Evolutionary conservation across 2,329 filamentous ascomycete species (phyloP), one percentile per base, ranked within the genome.

Genomic region (Colletotrichum trifolii): DNA sequence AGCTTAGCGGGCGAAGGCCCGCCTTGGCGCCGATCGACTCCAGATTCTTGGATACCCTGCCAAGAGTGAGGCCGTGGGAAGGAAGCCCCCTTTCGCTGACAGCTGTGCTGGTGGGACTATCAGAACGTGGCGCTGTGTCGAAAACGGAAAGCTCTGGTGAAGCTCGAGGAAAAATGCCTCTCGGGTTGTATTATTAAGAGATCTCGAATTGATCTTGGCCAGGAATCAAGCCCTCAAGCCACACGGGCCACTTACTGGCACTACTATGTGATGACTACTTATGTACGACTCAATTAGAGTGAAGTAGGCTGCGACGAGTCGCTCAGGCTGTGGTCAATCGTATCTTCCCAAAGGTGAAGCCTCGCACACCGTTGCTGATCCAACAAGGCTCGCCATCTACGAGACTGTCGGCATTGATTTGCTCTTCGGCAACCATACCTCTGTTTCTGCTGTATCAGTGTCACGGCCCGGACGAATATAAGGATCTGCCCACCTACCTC

Each of bases 351-450:
- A 75, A 80, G 11, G 89, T 81, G 69, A 97, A 97, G 0, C 95
- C 95, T 68, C 91, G 86, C 2, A 95, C 91, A 0, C 92, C 94
- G 76, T 95, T 97, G 76, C 94, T 97, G 57, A 97, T 79, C 91
- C 93, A 97, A 67, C 94, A 91, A 57, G 89, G 84, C 75, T 97
- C 94, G 1, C 90, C 92, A 68, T 92, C 83, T 4, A 82, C 73
- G 11, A 97, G 75, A 7, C 88, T 88, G 11, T 83, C 78, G 2
- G 81, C 81, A n/a, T 75, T 76, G 13, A 97, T 81, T 3, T 80
- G 76, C 67, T 88, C 85, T 73, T 96, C 91, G 36, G 84, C 81
- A 57, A 87, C 94, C 48, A 96, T 78, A 0, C 78, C 79, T 63
- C 84, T 87, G 53, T 47, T 33, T 34, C 47, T 40, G 71, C 43